Conservation (phyloP, 495 filamentous ascomycete genomes). For the Cladorrhinum samala region DNA sequence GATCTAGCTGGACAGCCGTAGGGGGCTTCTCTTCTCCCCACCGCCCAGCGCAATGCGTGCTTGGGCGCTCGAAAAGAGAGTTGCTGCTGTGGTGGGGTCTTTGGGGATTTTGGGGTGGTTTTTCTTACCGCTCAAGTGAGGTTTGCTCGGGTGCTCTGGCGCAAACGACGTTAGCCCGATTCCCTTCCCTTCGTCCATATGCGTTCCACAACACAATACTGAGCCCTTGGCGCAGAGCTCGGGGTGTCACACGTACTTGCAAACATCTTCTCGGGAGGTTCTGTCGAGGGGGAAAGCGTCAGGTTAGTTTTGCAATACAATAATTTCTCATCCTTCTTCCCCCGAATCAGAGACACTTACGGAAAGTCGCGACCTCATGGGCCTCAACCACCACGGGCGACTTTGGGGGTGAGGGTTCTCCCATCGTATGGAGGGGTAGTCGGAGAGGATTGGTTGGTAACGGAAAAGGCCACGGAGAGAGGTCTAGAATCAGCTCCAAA, state of each 20-base stretch:
- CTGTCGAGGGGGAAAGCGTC: conserved; percentile 21
- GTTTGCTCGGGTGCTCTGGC: conserved; percentile 54
- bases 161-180: conserved; percentile 27
- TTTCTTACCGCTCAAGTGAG: conserved; percentile 46
- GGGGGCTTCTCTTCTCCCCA: background rate
- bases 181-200: conserved; percentile 25
- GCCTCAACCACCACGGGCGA: conserved; percentile 74
- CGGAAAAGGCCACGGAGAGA: background rate
- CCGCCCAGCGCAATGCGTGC: background rate
- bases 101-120: background rate
- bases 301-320: conserved; percentile 4
- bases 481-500: background rate
- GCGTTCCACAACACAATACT: conserved; percentile 18
- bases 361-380: conserved; percentile 78
- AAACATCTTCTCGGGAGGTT: conserved; percentile 55
- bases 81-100: background rate
- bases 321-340: conserved; percentile 10
- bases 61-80: background rate
- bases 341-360: conserved; percentile 31
- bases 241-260: conserved; percentile 44
- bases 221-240: conserved; percentile 16
- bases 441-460: conserved; percentile 23
- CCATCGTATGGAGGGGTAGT: conserved; percentile 52
- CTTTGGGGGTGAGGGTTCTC: conserved; percentile 50
- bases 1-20: background rate